Percentiles rank a stretch among this genome's conserved stretches.
Evolutionary conservation across 257 asterid species (phyloP).

Genomic region (Paraleonurus japonicus): DNA sequence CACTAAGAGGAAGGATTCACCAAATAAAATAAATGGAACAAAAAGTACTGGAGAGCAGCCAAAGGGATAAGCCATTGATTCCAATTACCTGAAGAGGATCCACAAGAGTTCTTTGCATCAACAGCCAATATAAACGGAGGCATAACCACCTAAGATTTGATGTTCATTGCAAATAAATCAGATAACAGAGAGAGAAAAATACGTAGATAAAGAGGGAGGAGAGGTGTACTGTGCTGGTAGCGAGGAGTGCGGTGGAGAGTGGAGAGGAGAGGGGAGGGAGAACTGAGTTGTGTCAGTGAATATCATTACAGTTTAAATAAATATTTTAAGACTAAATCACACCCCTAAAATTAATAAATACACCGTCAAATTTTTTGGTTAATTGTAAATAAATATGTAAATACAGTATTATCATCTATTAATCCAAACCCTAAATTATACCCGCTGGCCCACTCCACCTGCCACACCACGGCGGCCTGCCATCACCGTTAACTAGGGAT

Average conservation of each 20-base stretch:
- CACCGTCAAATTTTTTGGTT: too few relatives aligned
- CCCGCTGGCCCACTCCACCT: too few relatives aligned
- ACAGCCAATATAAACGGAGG: slow-evolving; percentile 65
- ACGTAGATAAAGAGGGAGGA: not conserved
- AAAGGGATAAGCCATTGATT: not conserved
- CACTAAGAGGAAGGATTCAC: not conserved
- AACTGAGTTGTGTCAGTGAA: not conserved
- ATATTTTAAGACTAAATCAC: too few relatives aligned
- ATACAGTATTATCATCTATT: too few relatives aligned
- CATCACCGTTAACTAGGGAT: too few relatives aligned
- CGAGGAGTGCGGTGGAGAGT: not conserved
- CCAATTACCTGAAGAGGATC: slow-evolving; percentile 37
- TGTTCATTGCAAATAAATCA: not conserved
- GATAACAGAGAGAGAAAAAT: not conserved
- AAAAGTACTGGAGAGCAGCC: not conserved
- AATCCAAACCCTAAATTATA: too few relatives aligned
- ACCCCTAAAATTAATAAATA: too few relatives aligned
- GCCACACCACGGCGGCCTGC: too few relatives aligned
- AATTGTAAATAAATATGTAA: too few relatives aligned
- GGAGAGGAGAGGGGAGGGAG: slow-evolving; percentile 1
- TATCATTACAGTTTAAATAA: not conserved
- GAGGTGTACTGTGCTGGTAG: not conserved
- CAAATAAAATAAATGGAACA: too few relatives aligned
- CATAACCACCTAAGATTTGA: slow-evolving; percentile 42
- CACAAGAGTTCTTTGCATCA: slow-evolving; percentile 50